phyloP scores from a whole-genome alignment of 148 eudicot species.

The Persicaria tinctoria region DNA sequence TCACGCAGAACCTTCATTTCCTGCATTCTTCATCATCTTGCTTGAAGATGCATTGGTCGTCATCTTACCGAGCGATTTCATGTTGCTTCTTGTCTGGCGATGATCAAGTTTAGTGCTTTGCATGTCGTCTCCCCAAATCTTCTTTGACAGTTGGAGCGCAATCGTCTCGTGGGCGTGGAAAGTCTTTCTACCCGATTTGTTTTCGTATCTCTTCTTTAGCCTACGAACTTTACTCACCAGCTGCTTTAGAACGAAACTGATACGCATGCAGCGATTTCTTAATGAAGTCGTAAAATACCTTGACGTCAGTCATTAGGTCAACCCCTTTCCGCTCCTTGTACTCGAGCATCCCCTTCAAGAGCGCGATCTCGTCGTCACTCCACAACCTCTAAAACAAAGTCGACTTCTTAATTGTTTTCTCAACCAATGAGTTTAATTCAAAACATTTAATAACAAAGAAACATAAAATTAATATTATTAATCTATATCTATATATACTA shows the following conservation, averaged over 20 bases:
- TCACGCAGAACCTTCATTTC: too few species aligned
- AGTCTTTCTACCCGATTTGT: conserved; percentile 16
- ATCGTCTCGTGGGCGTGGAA: conserved; percentile 28
- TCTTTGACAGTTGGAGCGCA: conserved; percentile 29
- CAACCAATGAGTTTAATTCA: too few species aligned
- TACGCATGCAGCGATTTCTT: conserved; percentile 22
- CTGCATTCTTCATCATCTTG: neutral
- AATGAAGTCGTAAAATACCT: conserved; percentile 28
- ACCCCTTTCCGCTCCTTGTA: conserved; percentile 18
- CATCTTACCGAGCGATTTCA: neutral
- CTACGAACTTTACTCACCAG: conserved; percentile 31
- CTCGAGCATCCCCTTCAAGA: conserved; percentile 43
- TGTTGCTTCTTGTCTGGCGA: neutral
- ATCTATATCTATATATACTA: too few species aligned
- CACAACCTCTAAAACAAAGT: conserved; percentile 39
- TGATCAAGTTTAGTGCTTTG: neutral
- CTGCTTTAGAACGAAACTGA: conserved; percentile 28
- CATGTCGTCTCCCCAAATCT: conserved; percentile 26
- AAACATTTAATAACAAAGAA: too few species aligned
- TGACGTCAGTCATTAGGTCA: conserved; percentile 24
- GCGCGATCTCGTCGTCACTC: conserved; percentile 43
- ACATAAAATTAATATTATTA: too few species aligned
- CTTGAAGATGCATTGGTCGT: neutral
- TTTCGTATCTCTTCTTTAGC: conserved; percentile 30
- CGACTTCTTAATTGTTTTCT: neutral